phyloP scores from a whole-genome alignment of 2,329 filamentous ascomycete species.

The Botrytis fragariae region DNA sequence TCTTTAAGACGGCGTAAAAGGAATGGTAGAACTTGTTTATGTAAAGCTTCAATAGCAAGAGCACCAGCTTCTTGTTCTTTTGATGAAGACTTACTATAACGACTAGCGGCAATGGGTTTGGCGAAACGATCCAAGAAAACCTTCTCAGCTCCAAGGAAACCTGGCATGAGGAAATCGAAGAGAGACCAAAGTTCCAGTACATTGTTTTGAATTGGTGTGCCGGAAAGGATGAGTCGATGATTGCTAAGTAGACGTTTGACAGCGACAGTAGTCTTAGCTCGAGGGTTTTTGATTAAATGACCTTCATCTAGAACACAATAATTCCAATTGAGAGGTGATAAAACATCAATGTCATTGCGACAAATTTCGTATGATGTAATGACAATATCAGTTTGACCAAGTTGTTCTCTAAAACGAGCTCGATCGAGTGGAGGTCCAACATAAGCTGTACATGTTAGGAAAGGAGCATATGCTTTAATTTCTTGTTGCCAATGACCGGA shows the following conservation, averaged over 20 bases:
- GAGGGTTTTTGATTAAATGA: constrained; percentile 97
- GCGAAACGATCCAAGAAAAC: constrained; percentile 91
- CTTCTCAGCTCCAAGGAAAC: constrained; percentile 93
- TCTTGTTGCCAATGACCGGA: constrained; percentile 99
- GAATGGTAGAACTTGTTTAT: constrained; percentile 98
- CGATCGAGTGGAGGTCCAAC: constrained; percentile 85
- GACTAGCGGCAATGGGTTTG: constrained; percentile 85
- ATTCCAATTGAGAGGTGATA: constrained; percentile 87
- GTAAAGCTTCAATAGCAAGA: constrained; percentile 92
- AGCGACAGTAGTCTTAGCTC: constrained; percentile 90
- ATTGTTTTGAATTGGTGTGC: constrained; percentile 97
- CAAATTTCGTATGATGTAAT: constrained; percentile 98
- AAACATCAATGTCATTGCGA: constrained; percentile 85
- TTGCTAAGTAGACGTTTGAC: constrained; percentile 90
- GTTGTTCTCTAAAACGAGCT: constrained; percentile 62
- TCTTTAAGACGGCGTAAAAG: constrained; percentile 93
- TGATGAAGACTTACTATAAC: constrained; percentile 94
- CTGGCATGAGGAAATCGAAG: constrained; percentile 98
- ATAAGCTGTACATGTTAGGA: constrained; percentile 85
- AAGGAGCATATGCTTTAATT: constrained; percentile 91
- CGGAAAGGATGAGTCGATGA: constrained; percentile 91
- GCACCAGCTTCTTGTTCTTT: constrained; percentile 98
- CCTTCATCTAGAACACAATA: constrained; percentile 97
- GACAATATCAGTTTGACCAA: constrained; percentile 83
- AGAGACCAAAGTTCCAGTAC: constrained; percentile 96